Percentiles rank a stretch among this genome's conserved stretches.
Evolutionary conservation across 2,329 filamentous ascomycete species (phyloP).

Genomic region (Cercospora brassicicola): DNA sequence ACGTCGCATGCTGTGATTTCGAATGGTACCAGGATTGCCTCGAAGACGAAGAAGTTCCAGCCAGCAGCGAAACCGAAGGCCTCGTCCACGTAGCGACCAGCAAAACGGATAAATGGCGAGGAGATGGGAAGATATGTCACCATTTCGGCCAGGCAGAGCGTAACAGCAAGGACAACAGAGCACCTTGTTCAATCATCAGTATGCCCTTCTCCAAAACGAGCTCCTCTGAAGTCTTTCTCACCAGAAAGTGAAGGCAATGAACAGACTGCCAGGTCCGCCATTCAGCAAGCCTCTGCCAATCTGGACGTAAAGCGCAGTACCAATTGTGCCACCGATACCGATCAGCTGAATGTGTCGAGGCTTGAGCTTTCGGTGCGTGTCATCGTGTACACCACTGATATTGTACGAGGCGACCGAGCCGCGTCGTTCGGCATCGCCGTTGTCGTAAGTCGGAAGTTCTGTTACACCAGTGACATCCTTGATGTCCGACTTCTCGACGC

Average conservation of each 20-base stretch:
- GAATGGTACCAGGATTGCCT: conserved; percentile 35
- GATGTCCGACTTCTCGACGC: conserved; percentile 14
- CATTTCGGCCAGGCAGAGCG: conserved; percentile 66
- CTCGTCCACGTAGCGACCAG: conserved; percentile 72
- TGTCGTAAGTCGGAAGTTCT: conserved; percentile 18
- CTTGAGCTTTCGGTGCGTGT: conserved; percentile 47
- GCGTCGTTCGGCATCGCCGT: conserved; percentile 27
- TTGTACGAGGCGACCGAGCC: conserved; percentile 28
- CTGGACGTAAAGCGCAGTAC: conserved; percentile 51
- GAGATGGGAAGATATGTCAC: conserved; percentile 74
- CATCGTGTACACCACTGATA: conserved; percentile 29
- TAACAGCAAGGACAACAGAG: conserved; percentile 29
- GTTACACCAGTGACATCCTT: conserved; percentile 14
- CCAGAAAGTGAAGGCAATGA: conserved; percentile 50
- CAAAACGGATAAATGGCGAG: conserved; percentile 75
- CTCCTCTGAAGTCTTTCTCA: neutral
- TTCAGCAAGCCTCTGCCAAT: conserved; percentile 50
- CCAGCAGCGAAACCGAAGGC: conserved; percentile 57
- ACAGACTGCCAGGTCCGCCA: conserved; percentile 49
- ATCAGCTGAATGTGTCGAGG: conserved; percentile 52
- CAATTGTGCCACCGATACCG: conserved; percentile 47
- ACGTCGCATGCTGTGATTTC: conserved; percentile 57
- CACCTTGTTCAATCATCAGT: conserved; percentile 16
- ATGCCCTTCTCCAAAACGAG: neutral
- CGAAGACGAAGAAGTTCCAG: conserved; percentile 37